Conservation (phyloP, 2,329 filamentous ascomycete species). For the Fusarium tupiense region DNA sequence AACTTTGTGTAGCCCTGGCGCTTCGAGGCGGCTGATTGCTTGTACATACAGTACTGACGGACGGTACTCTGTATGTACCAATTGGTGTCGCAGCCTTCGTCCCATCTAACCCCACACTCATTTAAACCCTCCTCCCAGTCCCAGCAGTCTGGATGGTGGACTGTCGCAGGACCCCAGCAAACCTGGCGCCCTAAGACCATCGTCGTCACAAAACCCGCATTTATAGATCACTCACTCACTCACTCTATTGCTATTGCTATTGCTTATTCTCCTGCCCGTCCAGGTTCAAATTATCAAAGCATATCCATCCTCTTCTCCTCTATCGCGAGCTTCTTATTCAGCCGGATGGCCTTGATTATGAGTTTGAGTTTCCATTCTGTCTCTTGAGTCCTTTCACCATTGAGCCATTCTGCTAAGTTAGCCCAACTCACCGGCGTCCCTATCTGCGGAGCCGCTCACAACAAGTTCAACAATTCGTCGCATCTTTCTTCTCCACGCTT, state of each 20-base stretch:
- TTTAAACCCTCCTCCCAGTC: constrained; percentile 38
- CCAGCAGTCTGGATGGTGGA: constrained; percentile 34
- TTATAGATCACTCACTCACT: constrained; percentile 24
- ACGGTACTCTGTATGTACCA: constrained; percentile 22
- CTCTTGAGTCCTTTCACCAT: constrained; percentile 8
- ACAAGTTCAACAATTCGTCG: neutral
- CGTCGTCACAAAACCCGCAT: constrained; percentile 31
- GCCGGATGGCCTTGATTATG: neutral
- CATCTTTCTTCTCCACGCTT: constrained; percentile 1
- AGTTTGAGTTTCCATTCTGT: constrained; percentile 3
- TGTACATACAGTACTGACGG: constrained; percentile 13
- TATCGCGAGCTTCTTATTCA: constrained; percentile 3
- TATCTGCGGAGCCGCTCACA: neutral
- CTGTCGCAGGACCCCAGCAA: constrained; percentile 31
- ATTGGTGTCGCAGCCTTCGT: constrained; percentile 37
- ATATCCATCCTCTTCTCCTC: neutral
- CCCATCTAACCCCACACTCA: constrained; percentile 42
- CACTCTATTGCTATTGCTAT: neutral
- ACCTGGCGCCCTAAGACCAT: constrained; percentile 22
- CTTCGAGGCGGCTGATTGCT: constrained; percentile 39
- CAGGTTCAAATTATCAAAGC: constrained; percentile 2
- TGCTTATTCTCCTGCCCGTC: constrained; percentile 7
- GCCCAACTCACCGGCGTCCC: constrained; percentile 1
- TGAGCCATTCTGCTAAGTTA: neutral
- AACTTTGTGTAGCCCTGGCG: constrained; percentile 37